These are phyloP conservation scores for Corylus avellana DNA, from an alignment of 306 rosid species.

Conservation along the genomic window DNA sequence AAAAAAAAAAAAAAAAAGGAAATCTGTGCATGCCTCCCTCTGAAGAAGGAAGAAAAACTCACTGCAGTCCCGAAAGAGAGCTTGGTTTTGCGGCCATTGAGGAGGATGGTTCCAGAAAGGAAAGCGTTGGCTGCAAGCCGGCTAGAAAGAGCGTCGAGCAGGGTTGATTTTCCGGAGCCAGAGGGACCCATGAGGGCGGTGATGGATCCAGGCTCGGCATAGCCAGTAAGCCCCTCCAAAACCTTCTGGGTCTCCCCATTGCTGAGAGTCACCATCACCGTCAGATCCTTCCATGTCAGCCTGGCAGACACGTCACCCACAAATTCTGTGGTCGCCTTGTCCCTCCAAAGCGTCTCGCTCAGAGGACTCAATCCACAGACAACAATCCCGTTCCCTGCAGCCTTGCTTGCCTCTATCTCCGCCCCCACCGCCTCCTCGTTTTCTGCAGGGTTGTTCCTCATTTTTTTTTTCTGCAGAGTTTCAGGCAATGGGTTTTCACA, in stretches of 20 bases:
- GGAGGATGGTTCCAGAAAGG: conserved; percentile 80
- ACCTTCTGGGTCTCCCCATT: conserved; percentile 90
- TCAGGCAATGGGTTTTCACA: background rate
- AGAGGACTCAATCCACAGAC: conserved; percentile 67
- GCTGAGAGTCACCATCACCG: conserved; percentile 77
- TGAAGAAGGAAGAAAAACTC: conserved; percentile 23
- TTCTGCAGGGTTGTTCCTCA: conserved; percentile 31
- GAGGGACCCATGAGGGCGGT: conserved; percentile 99
- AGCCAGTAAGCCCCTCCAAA: conserved; percentile 76
- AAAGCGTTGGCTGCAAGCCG: conserved; percentile 93
- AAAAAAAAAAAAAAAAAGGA: background rate
- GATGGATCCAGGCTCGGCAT: conserved; percentile 91
- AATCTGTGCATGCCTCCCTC: too few species aligned
- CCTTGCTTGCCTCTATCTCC: conserved; percentile 77
- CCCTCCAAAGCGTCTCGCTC: conserved; percentile 95
- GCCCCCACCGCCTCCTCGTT: conserved; percentile 28
- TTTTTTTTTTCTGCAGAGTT: background rate
- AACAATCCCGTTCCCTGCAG: conserved; percentile 45
- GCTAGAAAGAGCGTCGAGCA: conserved; percentile 92
- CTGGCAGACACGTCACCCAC: conserved; percentile 89
- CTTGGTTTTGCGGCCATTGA: conserved; percentile 90
- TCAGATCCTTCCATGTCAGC: conserved; percentile 95
- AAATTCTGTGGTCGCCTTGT: conserved; percentile 55
- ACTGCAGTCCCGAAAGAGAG: conserved; percentile 96
- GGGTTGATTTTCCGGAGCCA: conserved; percentile 92